Evolutionary conservation across 805 yeast species (phyloP).

Genomic region (Ogataea pilisensis): DNA sequence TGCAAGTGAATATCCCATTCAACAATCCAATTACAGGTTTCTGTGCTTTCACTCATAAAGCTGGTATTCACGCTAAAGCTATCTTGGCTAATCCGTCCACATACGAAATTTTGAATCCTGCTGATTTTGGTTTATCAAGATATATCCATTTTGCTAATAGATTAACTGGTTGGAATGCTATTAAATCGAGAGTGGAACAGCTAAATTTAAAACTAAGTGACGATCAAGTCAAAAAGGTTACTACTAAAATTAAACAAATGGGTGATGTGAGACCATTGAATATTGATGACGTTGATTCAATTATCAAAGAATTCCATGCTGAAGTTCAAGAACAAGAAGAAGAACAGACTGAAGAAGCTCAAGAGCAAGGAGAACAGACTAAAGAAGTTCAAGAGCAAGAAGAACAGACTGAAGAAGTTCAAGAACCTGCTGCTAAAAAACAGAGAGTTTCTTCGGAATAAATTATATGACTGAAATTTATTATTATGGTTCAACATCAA

Average conservation of each 20-base stretch:
- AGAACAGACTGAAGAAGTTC: slow-evolving; percentile 15
- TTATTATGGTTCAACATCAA: not conserved
- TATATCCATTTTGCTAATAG: slow-evolving; percentile 59
- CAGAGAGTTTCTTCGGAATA: slow-evolving; percentile 22
- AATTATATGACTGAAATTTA: not conserved
- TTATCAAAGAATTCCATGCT: slow-evolving; percentile 51
- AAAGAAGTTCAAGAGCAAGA: slow-evolving; percentile 20
- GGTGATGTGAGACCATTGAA: slow-evolving; percentile 59
- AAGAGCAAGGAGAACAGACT: slow-evolving; percentile 5
- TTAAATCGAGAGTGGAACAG: slow-evolving; percentile 57
- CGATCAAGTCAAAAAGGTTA: slow-evolving; percentile 54
- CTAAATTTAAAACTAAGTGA: slow-evolving; percentile 52
- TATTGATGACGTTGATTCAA: slow-evolving; percentile 59
- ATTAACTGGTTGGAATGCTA: slow-evolving; percentile 62
- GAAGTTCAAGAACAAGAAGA: slow-evolving; percentile 29
- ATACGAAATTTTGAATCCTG: slow-evolving; percentile 54
- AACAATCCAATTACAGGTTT: slow-evolving; percentile 62
- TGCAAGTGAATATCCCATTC: slow-evolving; percentile 55
- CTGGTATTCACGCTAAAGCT: slow-evolving; percentile 62
- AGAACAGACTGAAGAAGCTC: not conserved
- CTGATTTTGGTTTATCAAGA: slow-evolving; percentile 57
- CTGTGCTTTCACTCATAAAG: slow-evolving; percentile 63
- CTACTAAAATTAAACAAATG: slow-evolving; percentile 49
- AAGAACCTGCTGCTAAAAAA: slow-evolving; percentile 33
- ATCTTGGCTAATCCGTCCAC: slow-evolving; percentile 62